A percentile compares a stretch with the other conserved stretches of the same genome.
Conservation (phyloP, 225 moss, liverwort and hornwort species). For the Thuidium tamariscinum region DNA sequence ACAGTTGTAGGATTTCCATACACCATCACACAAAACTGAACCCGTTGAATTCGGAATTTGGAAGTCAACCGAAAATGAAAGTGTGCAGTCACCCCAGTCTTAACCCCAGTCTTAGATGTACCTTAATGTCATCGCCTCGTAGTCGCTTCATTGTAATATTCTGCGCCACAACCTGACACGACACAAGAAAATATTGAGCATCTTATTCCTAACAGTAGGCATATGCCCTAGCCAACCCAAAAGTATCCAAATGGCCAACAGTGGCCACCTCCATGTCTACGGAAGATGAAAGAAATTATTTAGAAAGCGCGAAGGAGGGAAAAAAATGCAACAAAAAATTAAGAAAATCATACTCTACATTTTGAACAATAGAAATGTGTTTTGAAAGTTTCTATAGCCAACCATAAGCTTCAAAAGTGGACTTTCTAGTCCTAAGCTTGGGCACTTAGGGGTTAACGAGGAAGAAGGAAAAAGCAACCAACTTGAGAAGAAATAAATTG, state of each 20-base stretch:
- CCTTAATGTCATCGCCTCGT: slow-evolving; percentile 97
- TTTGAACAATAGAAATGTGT: background rate
- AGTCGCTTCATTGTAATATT: slow-evolving; percentile 75
- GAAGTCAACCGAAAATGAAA: background rate
- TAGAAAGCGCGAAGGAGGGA: background rate
- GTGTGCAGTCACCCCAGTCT: no score
- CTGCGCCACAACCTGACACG: slow-evolving; percentile 63
- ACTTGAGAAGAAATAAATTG: background rate
- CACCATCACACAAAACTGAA: background rate
- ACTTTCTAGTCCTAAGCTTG: background rate
- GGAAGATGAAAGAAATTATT: background rate
- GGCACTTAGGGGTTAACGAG: background rate
- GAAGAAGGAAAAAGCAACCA: background rate
- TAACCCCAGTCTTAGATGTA: slow-evolving; percentile 7
- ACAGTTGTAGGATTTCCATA: background rate
- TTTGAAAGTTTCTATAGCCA: background rate
- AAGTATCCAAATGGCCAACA: background rate
- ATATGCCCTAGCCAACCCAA: background rate
- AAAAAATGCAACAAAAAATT: background rate
- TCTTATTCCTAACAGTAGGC: background rate
- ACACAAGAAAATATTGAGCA: background rate
- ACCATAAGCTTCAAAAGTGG: background rate
- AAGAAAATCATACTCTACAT: background rate
- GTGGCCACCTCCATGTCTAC: background rate
- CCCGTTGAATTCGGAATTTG: background rate